Base-by-base conservation (phyloP, 352 stramenopile species). In the Pythium graminicola region DNA sequence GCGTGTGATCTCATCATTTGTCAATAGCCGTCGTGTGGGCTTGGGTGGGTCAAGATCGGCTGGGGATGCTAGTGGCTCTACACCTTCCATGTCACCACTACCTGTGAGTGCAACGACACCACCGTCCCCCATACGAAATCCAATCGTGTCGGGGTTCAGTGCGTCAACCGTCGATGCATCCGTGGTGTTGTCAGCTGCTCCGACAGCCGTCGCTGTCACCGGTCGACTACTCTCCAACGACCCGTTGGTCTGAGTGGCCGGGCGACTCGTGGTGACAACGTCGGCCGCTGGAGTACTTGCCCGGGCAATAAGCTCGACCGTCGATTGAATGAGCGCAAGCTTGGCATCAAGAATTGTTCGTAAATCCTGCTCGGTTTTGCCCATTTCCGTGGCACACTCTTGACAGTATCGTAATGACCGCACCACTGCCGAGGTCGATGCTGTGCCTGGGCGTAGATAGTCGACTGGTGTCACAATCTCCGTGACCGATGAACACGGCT, bases 381-480 rank as follows among this genome's bases (percentile, higher is more conserved):
- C 65, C 66, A 88, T 86, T 62, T 87, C 77, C 0, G 59, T 81
- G 10, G 75, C 77, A 46, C 81, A 90, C 54, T 88, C 79, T 28
- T 86, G 72, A 38, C 81, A 93, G 40, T 80, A 90, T 4, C 77
- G 81, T 62, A 81, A 60, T 6, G 57, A 60, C 14, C 67, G 54
- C n/a, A 55, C 49, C n/a, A 50, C 43, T 1, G 55, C 32, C 33
- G 27, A 0, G 8, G 16, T 53, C 2, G 45, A 59, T 2, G 52
- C 40, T 9, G 59, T 58, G 32, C 39, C 42, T 8, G 58, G 58
- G 19, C 58, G 51, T 1, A 57, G 9, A 14, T 39, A 45, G 33
- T 65, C 50, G 1, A 61, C 43, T 2, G 42, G 48, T 7, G 61
- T 45, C 10, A 57, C 50, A 10, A 62, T 64, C 22, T 69, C 67